Evolutionary conservation across 2,329 filamentous ascomycete genomes (phyloP).

Genomic region (Ascochyta lentis): DNA sequence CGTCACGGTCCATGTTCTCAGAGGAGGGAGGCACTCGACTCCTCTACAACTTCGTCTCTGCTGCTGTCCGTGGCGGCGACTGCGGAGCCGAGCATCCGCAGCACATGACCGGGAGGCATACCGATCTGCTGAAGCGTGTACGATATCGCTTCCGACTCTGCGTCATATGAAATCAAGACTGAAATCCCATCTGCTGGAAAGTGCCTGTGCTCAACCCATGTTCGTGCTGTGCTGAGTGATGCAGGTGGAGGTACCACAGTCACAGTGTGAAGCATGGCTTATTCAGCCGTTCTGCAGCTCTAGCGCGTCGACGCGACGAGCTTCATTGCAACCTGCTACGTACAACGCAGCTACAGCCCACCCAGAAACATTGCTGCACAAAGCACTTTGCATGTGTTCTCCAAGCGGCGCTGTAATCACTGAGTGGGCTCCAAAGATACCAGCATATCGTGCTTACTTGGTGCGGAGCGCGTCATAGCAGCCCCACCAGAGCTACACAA

Average conservation of each 20-base stretch:
- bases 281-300: neutral
- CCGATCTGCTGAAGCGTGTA: neutral
- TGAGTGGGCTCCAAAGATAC: no score
- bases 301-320: neutral
- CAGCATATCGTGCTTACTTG: neutral
- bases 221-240: neutral
- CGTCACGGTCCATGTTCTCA: neutral
- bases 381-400: no score
- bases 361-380: no score
- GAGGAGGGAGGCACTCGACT: neutral
- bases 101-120: neutral
- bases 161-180: neutral
- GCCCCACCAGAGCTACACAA: slow-evolving; percentile 15
- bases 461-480: slow-evolving; percentile 13
- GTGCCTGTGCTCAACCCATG: neutral
- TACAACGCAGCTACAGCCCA: no score
- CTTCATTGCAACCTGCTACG: neutral
- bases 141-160: neutral
- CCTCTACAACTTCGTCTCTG: neutral
- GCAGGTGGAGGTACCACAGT: neutral
- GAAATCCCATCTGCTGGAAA: neutral
- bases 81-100: neutral
- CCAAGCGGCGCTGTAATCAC: no score
- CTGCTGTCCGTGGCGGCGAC: neutral
- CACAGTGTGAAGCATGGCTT: neutral